Evolutionary conservation across 1,284 basidiomycete genomes (phyloP).

Genomic region (Rhodotorula sp.): DNA sequence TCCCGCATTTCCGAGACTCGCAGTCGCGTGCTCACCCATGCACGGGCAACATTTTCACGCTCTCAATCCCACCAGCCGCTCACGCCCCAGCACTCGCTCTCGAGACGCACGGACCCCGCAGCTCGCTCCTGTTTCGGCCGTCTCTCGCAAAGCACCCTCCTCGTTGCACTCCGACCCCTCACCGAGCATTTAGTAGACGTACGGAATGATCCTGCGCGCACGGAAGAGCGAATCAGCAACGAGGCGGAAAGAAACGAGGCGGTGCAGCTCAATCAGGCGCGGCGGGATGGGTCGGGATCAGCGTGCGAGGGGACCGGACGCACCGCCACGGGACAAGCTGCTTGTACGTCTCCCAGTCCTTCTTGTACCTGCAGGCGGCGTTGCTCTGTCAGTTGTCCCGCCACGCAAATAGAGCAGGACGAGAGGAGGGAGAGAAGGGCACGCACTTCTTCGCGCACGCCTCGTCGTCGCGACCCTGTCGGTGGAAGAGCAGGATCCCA

Average conservation of each 20-base stretch:
- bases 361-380: constrained; percentile 59
- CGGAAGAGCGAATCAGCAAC: neutral
- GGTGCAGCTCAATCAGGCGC: neutral
- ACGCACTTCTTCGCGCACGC: constrained; percentile 81
- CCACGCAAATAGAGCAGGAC: neutral
- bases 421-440: neutral
- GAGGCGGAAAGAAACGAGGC: neutral
- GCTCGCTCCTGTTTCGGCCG: no score
- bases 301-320: constrained; percentile 3
- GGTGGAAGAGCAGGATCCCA: constrained; percentile 82
- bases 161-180: neutral
- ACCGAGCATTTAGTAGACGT: constrained; percentile 62
- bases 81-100: no score
- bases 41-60: no score
- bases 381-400: neutral
- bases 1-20: no score
- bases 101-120: no score
- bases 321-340: constrained; percentile 54
- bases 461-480: constrained; percentile 89
- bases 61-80: no score
- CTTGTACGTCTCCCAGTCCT: constrained; percentile 88
- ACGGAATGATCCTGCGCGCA: constrained; percentile 78
- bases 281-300: neutral
- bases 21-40: no score
- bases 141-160: neutral